Conservation (phyloP, 2,329 filamentous ascomycete genomes). For the Volutella citrinella region DNA sequence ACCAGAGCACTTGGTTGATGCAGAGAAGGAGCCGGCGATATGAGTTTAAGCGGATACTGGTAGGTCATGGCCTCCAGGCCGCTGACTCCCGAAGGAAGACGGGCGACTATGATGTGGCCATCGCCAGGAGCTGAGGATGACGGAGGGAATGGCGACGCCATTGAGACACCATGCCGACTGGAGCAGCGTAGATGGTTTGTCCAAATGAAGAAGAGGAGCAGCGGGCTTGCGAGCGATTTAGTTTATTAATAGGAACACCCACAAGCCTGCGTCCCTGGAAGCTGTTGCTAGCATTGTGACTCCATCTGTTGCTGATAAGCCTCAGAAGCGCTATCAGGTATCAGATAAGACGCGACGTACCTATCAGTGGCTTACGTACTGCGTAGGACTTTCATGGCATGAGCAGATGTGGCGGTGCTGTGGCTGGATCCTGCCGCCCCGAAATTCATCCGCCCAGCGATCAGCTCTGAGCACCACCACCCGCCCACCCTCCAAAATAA, state of each 20-base stretch:
- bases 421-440: conserved; percentile 14
- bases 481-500: conserved; percentile 25
- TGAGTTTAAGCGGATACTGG: conserved; percentile 92
- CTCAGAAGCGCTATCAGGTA: too few species aligned
- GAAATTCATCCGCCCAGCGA: conserved; percentile 23
- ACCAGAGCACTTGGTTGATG: conserved; percentile 70
- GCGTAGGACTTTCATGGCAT: too few species aligned
- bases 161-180: conserved; percentile 27
- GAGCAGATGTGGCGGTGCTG: background rate
- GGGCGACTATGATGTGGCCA: conserved; percentile 70
- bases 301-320: too few species aligned
- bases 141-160: conserved; percentile 72
- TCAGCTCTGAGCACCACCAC: conserved; percentile 9
- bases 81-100: conserved; percentile 69
- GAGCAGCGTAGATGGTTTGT: too few species aligned
- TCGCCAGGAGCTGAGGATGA: conserved; percentile 73
- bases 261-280: too few species aligned
- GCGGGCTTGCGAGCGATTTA: too few species aligned
- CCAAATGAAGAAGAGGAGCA: too few species aligned
- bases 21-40: conserved; percentile 70
- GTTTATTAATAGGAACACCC: too few species aligned
- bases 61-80: conserved; percentile 75
- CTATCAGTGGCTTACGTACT: too few species aligned
- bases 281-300: too few species aligned
- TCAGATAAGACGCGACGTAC: too few species aligned